Evolutionary conservation across 345 rosid genomes (phyloP).

Genomic region (Eucalyptus melliodora): DNA sequence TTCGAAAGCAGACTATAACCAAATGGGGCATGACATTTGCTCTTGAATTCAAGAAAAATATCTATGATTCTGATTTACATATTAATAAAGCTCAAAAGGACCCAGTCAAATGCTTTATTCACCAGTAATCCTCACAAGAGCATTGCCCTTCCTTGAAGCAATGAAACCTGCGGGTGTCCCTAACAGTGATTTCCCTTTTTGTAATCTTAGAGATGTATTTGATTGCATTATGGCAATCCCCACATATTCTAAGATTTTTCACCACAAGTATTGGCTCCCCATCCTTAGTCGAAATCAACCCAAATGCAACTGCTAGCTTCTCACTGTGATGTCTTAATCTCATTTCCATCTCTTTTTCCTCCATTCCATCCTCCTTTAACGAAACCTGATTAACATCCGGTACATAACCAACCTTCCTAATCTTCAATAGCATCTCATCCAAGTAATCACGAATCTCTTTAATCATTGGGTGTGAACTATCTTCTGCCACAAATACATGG

Average conservation of each 20-base stretch:
- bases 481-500: constrained; percentile 82
- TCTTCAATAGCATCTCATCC: constrained; percentile 55
- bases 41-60: background rate
- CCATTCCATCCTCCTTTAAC: constrained; percentile 39
- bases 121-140: constrained; percentile 86
- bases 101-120: background rate
- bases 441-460: constrained; percentile 38
- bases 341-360: constrained; percentile 45
- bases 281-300: constrained; percentile 54
- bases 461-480: constrained; percentile 73
- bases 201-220: constrained; percentile 51
- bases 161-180: constrained; percentile 72
- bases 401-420: constrained; percentile 62
- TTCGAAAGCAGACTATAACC: background rate
- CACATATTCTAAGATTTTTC: constrained; percentile 82
- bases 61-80: background rate
- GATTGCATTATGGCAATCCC: constrained; percentile 83
- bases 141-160: constrained; percentile 61
- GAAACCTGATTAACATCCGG: constrained; percentile 64
- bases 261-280: constrained; percentile 61
- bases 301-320: constrained; percentile 84
- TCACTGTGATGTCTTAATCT: constrained; percentile 70
- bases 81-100: background rate
- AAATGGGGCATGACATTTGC: background rate
- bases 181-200: constrained; percentile 55